A percentile compares a stretch with the other conserved stretches of the same genome.
These are phyloP conservation scores for Silene uniflora DNA, from an alignment of 148 eudicot species.

Conservation along the genomic window DNA sequence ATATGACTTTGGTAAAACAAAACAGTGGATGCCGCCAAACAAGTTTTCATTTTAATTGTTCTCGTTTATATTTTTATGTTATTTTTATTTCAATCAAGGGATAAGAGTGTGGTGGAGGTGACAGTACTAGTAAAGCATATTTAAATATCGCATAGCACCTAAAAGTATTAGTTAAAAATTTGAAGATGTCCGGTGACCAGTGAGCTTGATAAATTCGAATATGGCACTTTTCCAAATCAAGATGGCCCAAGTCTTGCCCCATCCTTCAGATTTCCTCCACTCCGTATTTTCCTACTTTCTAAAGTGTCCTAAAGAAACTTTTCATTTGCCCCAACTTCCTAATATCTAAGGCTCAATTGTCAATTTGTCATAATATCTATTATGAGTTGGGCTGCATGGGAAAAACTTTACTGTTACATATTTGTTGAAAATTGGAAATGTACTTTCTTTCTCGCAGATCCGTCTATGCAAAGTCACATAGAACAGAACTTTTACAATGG, in stretches of 20 bases:
- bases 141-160: background rate
- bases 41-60: too few species aligned
- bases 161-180: background rate
- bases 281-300: too few species aligned
- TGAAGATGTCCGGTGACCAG: background rate
- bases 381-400: background rate
- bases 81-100: background rate
- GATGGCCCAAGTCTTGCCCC: background rate
- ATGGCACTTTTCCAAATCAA: background rate
- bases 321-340: background rate
- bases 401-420: background rate
- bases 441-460: constrained; percentile 44
- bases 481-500: constrained; percentile 56
- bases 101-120: background rate
- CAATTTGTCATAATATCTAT: background rate
- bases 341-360: background rate
- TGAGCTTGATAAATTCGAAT: background rate
- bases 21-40: background rate
- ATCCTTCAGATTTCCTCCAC: background rate
- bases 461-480: constrained; percentile 61
- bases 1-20: background rate
- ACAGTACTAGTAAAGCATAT: background rate
- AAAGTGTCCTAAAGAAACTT: too few species aligned
- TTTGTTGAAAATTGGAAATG: background rate
- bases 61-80: background rate